Evolutionary conservation across 768 basidiomycete species (phyloP).

Genomic region (Naganishia vaughanmartiniae): DNA sequence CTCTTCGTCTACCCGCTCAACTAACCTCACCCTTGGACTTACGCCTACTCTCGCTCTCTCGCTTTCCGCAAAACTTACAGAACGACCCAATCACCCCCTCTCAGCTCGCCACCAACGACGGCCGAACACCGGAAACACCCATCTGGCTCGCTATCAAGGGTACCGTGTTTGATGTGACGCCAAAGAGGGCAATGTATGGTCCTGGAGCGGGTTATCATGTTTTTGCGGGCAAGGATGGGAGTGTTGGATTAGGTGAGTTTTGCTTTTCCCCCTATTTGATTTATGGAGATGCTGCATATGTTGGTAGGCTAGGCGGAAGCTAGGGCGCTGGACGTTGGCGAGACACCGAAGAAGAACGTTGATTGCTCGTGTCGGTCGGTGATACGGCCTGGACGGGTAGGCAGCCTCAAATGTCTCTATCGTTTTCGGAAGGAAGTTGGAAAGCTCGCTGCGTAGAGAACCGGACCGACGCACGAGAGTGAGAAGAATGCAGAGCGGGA

Average conservation of each 20-base stretch:
- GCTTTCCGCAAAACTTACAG: constrained; percentile 43
- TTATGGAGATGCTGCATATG: neutral
- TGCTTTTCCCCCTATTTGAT: neutral
- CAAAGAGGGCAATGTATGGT: constrained; percentile 85
- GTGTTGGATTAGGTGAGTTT: constrained; percentile 66
- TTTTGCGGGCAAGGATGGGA: constrained; percentile 93
- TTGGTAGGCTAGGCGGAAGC: neutral
- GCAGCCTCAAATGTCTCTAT: too few relatives aligned
- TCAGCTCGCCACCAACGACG: constrained; percentile 70
- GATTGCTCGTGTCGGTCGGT: too few relatives aligned
- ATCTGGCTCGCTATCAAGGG: constrained; percentile 95
- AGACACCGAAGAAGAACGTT: neutral
- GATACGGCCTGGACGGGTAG: too few relatives aligned
- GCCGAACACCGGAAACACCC: constrained; percentile 63
- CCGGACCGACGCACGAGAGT: too few relatives aligned
- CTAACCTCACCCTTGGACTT: neutral
- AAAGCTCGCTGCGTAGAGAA: too few relatives aligned
- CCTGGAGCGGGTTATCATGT: constrained; percentile 61
- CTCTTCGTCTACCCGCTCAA: neutral
- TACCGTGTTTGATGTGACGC: constrained; percentile 82
- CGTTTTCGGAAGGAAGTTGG: too few relatives aligned
- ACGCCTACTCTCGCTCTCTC: neutral
- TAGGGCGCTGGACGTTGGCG: neutral
- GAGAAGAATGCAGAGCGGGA: too few relatives aligned
- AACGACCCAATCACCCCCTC: constrained; percentile 71